Percentiles rank a stretch among this genome's conserved stretches.
phyloP scores from a whole-genome alignment of 192 early-diverging fungal genomes.

The Backusella australiensis region DNA sequence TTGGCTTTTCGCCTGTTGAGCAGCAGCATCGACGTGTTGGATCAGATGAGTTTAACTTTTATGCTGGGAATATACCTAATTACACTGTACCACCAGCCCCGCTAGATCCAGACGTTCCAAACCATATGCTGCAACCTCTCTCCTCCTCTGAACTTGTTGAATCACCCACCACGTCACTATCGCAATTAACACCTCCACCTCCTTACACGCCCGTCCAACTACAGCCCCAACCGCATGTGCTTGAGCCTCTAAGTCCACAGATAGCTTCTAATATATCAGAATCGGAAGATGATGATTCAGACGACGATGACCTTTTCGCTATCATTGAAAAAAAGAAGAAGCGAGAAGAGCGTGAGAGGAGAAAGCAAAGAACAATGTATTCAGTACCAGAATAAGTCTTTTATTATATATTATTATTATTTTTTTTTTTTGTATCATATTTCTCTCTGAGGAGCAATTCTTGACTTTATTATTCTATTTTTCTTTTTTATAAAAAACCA shows the following conservation, averaged over 20 bases:
- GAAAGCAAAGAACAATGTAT: slow-evolving; percentile 14
- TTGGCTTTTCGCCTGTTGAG: not conserved
- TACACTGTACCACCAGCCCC: slow-evolving; percentile 3
- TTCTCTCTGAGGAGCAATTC: not conserved
- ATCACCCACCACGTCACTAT: not conserved
- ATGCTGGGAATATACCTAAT: not conserved
- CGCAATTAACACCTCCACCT: not conserved
- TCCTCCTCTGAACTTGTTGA: not conserved
- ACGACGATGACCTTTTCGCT: slow-evolving; percentile 10
- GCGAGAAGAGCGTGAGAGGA: slow-evolving; percentile 4
- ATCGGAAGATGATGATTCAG: slow-evolving; percentile 1
- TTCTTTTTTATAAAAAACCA: not conserved
- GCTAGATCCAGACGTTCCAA: slow-evolving; percentile 4
- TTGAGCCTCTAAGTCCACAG: not conserved
- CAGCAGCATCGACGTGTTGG: slow-evolving; percentile 7
- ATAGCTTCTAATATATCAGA: not conserved
- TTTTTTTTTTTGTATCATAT: not conserved
- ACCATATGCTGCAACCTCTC: not conserved
- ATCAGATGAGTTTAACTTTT: slow-evolving; percentile 5
- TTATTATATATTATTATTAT: not conserved
- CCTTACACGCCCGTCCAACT: not conserved
- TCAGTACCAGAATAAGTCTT: not conserved
- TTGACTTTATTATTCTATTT: not conserved
- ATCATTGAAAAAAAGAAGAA: slow-evolving; percentile 18
- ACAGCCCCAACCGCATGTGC: not conserved